Evolutionary conservation across 371 early-diverging fungal species (phyloP).

Genomic region (Rhizopus arrhizus): DNA sequence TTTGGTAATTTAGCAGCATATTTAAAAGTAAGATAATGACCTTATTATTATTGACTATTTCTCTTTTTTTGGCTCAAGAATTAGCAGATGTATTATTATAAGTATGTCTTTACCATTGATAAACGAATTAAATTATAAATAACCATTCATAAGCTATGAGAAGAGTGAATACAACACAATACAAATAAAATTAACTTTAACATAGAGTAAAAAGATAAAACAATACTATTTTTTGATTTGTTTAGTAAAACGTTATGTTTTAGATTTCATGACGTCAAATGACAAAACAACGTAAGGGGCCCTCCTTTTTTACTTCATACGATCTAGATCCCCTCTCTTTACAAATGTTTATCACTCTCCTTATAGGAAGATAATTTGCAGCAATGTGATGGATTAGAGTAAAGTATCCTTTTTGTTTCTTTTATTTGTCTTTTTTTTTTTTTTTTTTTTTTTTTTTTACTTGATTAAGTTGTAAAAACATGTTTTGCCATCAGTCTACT

Average conservation of each 20-base stretch:
- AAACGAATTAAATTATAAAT: slow-evolving; percentile 69
- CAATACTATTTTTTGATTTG: no score
- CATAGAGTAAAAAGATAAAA: no score
- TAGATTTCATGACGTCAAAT: no score
- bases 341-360: no score
- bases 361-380: no score
- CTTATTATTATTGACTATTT: background rate
- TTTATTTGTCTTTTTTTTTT: background rate
- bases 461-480: background rate
- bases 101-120: slow-evolving; percentile 65
- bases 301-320: no score
- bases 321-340: no score
- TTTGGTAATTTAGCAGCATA: slow-evolving; percentile 51
- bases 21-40: slow-evolving; percentile 52
- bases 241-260: no score
- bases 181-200: slow-evolving; percentile 15
- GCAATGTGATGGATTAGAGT: no score
- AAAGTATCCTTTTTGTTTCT: no score
- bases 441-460: background rate
- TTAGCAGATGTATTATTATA: slow-evolving; percentile 68
- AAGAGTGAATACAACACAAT: slow-evolving; percentile 16
- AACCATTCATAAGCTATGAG: slow-evolving; percentile 56
- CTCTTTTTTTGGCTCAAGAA: slow-evolving; percentile 54
- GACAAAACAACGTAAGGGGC: no score
- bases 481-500: background rate